Conservation (phyloP, 345 rosid genomes). For the Stellera chamaejasme region DNA sequence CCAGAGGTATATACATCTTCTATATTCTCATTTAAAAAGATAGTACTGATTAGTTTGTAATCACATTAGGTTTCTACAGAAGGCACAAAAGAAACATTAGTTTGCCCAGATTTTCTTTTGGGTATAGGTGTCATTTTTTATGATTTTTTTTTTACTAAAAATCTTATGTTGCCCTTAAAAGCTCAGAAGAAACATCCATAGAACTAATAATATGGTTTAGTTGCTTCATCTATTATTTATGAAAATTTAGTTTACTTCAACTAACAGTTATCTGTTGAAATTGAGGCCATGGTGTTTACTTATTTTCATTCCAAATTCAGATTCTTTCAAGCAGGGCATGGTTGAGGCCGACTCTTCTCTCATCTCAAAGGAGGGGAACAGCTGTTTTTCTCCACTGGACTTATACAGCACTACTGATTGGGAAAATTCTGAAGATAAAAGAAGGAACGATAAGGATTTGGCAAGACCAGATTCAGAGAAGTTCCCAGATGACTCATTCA, state of each 20-base stretch:
- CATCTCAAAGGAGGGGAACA: conserved; percentile 6
- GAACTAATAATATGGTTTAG: no score
- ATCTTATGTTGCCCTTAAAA: no score
- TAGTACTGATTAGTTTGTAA: no score
- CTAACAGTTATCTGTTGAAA: no score
- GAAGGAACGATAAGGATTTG: conserved; percentile 2
- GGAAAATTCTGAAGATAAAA: conserved; percentile 15
- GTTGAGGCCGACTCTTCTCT: conserved; percentile 15
- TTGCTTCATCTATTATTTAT: no score
- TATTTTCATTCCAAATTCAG: conserved; percentile 7
- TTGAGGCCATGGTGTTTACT: background rate
- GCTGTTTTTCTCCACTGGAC: conserved; percentile 3
- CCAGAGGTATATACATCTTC: conserved; percentile 21
- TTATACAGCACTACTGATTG: conserved; percentile 1
- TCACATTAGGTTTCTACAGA: background rate
- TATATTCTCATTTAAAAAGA: no score
- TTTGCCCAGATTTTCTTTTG: background rate
- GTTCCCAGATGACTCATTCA: conserved; percentile 32
- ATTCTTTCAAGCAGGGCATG: background rate
- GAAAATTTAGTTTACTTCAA: no score
- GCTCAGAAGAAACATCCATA: background rate
- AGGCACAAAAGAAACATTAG: background rate
- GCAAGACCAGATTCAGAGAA: conserved; percentile 14
- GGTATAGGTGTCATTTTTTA: no score
- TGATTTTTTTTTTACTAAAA: no score